Evolutionary conservation across 2,329 filamentous ascomycete species (phyloP), one percentile per base, ranked within the genome.

Genomic region (Pseudogymnoascus verrucosus): DNA sequence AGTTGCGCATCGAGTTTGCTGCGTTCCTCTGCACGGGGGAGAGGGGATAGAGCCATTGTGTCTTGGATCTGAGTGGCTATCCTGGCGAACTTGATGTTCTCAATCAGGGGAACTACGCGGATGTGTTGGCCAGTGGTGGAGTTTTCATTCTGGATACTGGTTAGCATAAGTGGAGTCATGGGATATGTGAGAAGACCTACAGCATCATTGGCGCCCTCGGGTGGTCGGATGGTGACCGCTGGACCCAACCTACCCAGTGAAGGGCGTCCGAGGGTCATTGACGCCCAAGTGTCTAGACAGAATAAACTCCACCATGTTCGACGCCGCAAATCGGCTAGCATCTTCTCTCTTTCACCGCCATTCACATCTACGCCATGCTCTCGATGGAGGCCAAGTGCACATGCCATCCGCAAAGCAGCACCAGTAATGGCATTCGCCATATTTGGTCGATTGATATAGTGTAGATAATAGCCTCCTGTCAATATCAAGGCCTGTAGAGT

Each of bases 61-160:
- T 93, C 89, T 72, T 93, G 90, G 64, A 93, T 89, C 65, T 85
- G 84, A 0, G 89, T 91, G 19, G 89, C 87, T 65, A 93, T 89
- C 73, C 89, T 89, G 76, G 89, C 91, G 74, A 93, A 93, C 61
- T 87, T 85, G 67, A 90, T 88, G 72, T 90, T 91, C 74, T 93
- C 87, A 28, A 90, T 84, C 14, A 91, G 76, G 0, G 89, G 89
- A 3, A 91, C 79, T 63, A 89, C 85, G 63, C 86, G 85, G 1
- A 87, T 81, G 59, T 89, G 79, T 69, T 85, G 86, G 77, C 79
- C 42, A 78, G 82, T 74, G 83, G 82, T 37, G 77, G 79, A 21
- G 67, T 61, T 61, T 70, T 72, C 71, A 71, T 57, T 34, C 26
- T 10, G 19, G 16, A 51, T 39, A 44, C 68, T 66, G 67, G 62